Conservation (phyloP, 2,329 filamentous ascomycete genomes). For the Ophiostoma ips region DNA sequence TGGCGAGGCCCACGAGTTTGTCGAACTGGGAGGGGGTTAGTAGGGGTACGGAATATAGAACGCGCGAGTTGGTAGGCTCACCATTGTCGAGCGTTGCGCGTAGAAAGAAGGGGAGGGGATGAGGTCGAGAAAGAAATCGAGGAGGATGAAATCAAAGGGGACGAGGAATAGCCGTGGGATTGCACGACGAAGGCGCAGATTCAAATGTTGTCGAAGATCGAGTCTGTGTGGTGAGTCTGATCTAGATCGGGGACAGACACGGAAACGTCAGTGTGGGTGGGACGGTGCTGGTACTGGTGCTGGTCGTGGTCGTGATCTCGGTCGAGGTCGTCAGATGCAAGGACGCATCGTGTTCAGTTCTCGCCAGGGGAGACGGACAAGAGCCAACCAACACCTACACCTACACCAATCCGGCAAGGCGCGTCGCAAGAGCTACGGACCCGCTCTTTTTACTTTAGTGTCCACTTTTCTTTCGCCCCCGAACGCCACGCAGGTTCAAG, state of each 20-base stretch:
- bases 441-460: constrained; percentile 4
- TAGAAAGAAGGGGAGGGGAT: neutral
- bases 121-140: neutral
- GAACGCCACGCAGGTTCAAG: too few species aligned
- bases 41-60: too few species aligned
- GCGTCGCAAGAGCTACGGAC: neutral
- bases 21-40: constrained; percentile 55
- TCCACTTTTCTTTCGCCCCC: neutral
- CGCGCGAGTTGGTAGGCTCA: constrained; percentile 6
- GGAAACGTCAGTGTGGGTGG: neutral
- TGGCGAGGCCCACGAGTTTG: constrained; percentile 59
- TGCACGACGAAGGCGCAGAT: neutral
- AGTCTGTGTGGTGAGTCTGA: too few species aligned
- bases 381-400: neutral
- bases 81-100: constrained; percentile 4
- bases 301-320: neutral
- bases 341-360: constrained; percentile 9
- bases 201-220: too few species aligned
- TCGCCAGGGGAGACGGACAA: constrained; percentile 1
- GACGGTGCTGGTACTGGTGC: neutral
- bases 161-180: neutral
- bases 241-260: too few species aligned
- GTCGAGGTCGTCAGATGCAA: neutral
- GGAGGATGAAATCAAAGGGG: too few species aligned
- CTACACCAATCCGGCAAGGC: constrained; percentile 7